Conservation (phyloP, 1,284 basidiomycete genomes). For the Ceratobasidium theobromae region DNA sequence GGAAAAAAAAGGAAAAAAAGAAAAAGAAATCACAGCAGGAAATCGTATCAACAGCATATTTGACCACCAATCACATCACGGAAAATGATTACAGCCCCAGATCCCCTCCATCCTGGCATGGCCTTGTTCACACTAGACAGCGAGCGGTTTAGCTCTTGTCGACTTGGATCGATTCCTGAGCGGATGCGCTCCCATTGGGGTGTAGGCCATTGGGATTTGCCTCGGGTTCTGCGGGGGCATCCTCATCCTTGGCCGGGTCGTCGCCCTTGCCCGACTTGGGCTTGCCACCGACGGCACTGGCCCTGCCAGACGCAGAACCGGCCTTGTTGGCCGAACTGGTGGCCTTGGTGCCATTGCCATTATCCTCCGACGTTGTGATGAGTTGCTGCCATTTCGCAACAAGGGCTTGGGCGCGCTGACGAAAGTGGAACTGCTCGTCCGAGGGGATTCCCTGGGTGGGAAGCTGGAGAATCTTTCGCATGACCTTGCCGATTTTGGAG, state of each 20-base stretch:
- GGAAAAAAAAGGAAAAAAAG: not conserved
- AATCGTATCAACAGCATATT: constrained; percentile 11
- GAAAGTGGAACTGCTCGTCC: constrained; percentile 86
- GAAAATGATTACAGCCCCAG: not conserved
- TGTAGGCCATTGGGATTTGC: constrained; percentile 1
- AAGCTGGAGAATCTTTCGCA: constrained; percentile 87
- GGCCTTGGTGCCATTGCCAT: not conserved
- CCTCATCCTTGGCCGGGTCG: constrained; percentile 28
- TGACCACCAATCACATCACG: not conserved
- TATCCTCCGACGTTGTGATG: constrained; percentile 16
- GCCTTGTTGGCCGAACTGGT: not conserved
- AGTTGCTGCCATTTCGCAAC: constrained; percentile 72
- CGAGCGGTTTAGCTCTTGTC: not conserved
- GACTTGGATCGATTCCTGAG: constrained; percentile 18
- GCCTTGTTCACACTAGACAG: not conserved
- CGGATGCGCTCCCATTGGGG: not conserved
- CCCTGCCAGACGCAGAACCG: no score
- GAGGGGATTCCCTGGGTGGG: constrained; percentile 70
- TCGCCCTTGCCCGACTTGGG: constrained; percentile 3
- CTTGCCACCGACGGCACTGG: no score
- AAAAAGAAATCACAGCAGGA: not conserved
- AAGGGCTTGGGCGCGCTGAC: constrained; percentile 69
- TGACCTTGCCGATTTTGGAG: constrained; percentile 98
- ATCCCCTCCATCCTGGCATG: not conserved
- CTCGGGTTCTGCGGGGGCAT: constrained; percentile 33